Percentiles rank a stretch among this genome's conserved stretches.
Evolutionary conservation across 2,329 filamentous ascomycete species (phyloP).

Genomic region (Fusarium sp.): DNA sequence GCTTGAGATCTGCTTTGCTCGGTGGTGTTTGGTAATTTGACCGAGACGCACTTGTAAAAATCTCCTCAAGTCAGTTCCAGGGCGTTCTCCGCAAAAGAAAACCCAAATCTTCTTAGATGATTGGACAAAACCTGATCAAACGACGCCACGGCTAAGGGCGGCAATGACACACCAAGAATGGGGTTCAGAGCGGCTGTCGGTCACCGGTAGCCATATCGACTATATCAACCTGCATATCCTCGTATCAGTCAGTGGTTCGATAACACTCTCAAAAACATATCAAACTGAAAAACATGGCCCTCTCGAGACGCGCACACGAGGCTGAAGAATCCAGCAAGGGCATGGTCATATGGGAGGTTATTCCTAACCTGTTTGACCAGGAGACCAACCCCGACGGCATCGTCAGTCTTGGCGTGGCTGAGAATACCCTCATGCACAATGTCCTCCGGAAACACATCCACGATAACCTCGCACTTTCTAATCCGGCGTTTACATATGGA

Average conservation of each 20-base stretch:
- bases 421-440: conserved; percentile 68
- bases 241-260: conserved; percentile 6
- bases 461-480: conserved; percentile 52
- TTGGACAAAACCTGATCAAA: not conserved
- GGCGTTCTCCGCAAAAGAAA: not conserved
- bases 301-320: conserved; percentile 50
- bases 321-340: conserved; percentile 48
- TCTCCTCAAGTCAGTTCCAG: not conserved
- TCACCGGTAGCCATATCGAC: conserved; percentile 18
- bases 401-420: conserved; percentile 67
- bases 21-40: conserved; percentile 3
- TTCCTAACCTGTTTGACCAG: conserved; percentile 62
- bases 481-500: conserved; percentile 58
- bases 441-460: conserved; percentile 60
- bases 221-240: not conserved
- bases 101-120: not conserved
- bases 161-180: conserved; percentile 3
- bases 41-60: not conserved
- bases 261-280: conserved; percentile 8
- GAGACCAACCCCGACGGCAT: conserved; percentile 60
- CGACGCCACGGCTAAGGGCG: not conserved
- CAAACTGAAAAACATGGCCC: conserved; percentile 32
- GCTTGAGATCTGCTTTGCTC: not conserved
- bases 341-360: conserved; percentile 59
- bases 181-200: conserved; percentile 32